Evolutionary conservation across 23 red algal species (phyloP), one percentile per base, ranked within the genome.

Genomic region (Porphyridium purpureum): DNA sequence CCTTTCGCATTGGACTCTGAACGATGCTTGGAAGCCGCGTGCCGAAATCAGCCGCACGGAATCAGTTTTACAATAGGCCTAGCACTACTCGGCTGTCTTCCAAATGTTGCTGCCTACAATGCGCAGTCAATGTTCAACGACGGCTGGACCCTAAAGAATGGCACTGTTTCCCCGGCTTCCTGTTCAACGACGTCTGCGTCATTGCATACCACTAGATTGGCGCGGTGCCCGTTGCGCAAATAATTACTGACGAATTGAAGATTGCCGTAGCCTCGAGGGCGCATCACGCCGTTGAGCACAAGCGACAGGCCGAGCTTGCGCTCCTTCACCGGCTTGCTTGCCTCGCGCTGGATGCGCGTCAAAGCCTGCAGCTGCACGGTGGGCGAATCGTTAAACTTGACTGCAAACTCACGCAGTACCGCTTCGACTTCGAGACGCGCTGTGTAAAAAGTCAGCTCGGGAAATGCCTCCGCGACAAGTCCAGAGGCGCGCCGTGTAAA

Each of bases 361-460:
- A 93, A 81, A 5, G 84, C 84, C 56, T 93, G 84, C 31, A 93
- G 64, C 30, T 93, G 84, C 30, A 67, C 73, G 5, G 84, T 93
- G n/a, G 84, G 84, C 1, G 74, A 82, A 34, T 93, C 77, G 23
- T 60, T 49, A 44, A 80, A 93, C 57, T 63, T 62, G 59, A 58
- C 66, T n/a, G 74, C 65, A 30, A 62, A 74, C 31, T 77, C 71
- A 8, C 59, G 49, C 49, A 93, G 47, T 7, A 68, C 67, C 32
- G 74, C 81, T 32, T 93, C 74, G 27, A 93, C 63, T 29, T 93
- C 84, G 31, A 71, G 62, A 11, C 84, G 49, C 21, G 69, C 70
- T 23, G 70, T 46, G 4, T 75, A 75, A 65, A 73, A 93, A 21
- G 69, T 67, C 46, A 93, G n/a, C n/a, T n/a, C 36, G 14, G 66